A percentile compares a stretch with the other conserved stretches of the same genome.
phyloP scores from a whole-genome alignment of 805 yeast genomes.

The Teunomyces pallodes region DNA sequence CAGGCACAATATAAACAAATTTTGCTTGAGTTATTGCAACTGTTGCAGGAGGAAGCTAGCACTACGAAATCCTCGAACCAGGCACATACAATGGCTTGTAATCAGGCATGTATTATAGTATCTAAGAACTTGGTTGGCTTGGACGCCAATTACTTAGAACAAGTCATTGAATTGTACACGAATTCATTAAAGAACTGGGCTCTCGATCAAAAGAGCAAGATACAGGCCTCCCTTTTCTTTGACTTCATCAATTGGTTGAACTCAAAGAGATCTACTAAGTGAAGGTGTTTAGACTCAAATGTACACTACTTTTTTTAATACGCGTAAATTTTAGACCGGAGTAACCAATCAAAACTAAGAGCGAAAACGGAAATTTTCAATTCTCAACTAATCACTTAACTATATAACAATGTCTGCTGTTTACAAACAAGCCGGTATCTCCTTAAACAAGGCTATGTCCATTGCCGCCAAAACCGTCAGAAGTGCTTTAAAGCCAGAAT shows the following conservation, averaged over 20 bases:
- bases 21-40: conserved; percentile 29
- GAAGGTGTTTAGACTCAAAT: conserved; percentile 1
- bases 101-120: conserved; percentile 63
- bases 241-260: conserved; percentile 81
- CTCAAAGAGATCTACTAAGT: conserved; percentile 38
- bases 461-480: conserved; percentile 89
- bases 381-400: background rate
- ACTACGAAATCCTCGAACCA: conserved; percentile 44
- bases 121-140: conserved; percentile 50
- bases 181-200: conserved; percentile 63
- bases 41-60: conserved; percentile 43
- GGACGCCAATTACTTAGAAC: conserved; percentile 35
- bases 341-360: conserved; percentile 2
- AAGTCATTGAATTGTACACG: conserved; percentile 56
- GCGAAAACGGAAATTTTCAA: conserved; percentile 7
- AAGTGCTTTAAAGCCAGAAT: conserved; percentile 82
- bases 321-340: background rate
- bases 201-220: conserved; percentile 40
- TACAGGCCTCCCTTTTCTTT: conserved; percentile 57
- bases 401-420: conserved; percentile 36
- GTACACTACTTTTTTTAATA: conserved; percentile 1
- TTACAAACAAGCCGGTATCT: conserved; percentile 48
- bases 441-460: conserved; percentile 83
- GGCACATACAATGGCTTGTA: conserved; percentile 55
- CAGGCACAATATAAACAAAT: conserved; percentile 14